phyloP scores from a whole-genome alignment of 1,284 basidiomycete genomes.

The Apiotrichum gracile region DNA sequence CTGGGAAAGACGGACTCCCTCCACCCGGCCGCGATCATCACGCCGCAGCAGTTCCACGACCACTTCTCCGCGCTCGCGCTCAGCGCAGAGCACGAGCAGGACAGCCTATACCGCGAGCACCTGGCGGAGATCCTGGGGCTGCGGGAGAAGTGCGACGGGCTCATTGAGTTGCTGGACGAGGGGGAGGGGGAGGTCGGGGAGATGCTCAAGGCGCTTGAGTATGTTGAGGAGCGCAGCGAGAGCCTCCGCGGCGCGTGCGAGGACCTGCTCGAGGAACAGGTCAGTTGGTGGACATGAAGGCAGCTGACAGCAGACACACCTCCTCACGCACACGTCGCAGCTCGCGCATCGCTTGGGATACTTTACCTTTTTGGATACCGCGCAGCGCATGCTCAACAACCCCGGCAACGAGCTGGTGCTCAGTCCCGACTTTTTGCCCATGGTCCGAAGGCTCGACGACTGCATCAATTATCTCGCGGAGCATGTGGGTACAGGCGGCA shows the following conservation, averaged over 20 bases:
- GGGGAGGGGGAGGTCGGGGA: slow-evolving; percentile 66
- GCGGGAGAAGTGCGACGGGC: slow-evolving; percentile 64
- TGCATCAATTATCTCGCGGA: slow-evolving; percentile 80
- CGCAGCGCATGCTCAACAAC: slow-evolving; percentile 83
- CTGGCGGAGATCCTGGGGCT: slow-evolving; percentile 66
- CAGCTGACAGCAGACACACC: slow-evolving; percentile 55
- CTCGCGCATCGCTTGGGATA: slow-evolving; percentile 74
- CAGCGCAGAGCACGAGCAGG: slow-evolving; percentile 82
- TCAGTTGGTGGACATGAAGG: slow-evolving; percentile 41
- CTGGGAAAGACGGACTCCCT: slow-evolving; percentile 38
- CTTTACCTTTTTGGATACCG: slow-evolving; percentile 83
- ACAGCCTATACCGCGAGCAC: slow-evolving; percentile 79
- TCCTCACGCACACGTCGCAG: slow-evolving; percentile 67
- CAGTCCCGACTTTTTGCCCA: slow-evolving; percentile 80
- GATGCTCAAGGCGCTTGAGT: slow-evolving; percentile 74
- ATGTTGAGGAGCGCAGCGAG: slow-evolving; percentile 80
- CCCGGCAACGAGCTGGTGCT: slow-evolving; percentile 84
- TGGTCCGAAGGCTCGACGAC: slow-evolving; percentile 86
- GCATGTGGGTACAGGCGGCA: slow-evolving; percentile 60
- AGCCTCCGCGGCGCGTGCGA: slow-evolving; percentile 86
- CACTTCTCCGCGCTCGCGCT: slow-evolving; percentile 83
- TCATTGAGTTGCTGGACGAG: slow-evolving; percentile 63
- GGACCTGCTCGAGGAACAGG: slow-evolving; percentile 75
- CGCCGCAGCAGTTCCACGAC: slow-evolving; percentile 89
- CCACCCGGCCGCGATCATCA: slow-evolving; percentile 59